Evolutionary conservation across 2,329 filamentous ascomycete genomes (phyloP), one percentile per base, ranked within the genome.

Genomic region (Xylariales sp.): DNA sequence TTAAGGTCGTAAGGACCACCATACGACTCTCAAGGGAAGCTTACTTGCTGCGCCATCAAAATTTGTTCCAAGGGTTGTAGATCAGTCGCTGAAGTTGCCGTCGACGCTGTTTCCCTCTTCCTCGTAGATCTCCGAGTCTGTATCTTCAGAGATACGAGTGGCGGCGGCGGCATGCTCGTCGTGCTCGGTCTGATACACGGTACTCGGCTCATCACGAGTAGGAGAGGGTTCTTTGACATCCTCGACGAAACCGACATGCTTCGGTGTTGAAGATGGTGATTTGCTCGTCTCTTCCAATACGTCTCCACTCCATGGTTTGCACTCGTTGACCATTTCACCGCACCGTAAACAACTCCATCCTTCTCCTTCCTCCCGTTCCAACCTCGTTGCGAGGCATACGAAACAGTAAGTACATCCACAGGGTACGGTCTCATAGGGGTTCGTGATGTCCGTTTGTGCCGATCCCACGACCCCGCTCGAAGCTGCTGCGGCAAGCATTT

Each of bases 371-470:
- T 97, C 91, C 4, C 84, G 80, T 63, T 96, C 91, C 31, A 98
- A 74, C 45, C 87, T 80, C 44, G 89, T 88, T 3, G 90, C 88
- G n/a, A 97, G 66, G 57, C 93, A 98, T 14, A 95, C 88, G 59
- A 94, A 98, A 64, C 93, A 98, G 66, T 97, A 98, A 45, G 96
- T 74, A 61, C 90, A 95, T 1, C 86, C 86, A 55, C 93, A 98
- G 1, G 88, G 84, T 3, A 90, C 78, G 1, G 89, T 80, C 65
- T 95, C 88, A 60, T 98, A 98, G 0, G 93, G 90, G 59, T 97
- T 98, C 4, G 91, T 96, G 47, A 97, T 84, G 55, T 97, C 93
- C 1, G 90, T 96, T 50, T 89, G 85, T 5, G 88, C 86, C 14
- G 86, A 94, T 14, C 90, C 91, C 31, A 94, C 75, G 9, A 95